Base-by-base conservation (phyloP, 2,329 filamentous ascomycete species). In the Fusarium lyarnte region DNA sequence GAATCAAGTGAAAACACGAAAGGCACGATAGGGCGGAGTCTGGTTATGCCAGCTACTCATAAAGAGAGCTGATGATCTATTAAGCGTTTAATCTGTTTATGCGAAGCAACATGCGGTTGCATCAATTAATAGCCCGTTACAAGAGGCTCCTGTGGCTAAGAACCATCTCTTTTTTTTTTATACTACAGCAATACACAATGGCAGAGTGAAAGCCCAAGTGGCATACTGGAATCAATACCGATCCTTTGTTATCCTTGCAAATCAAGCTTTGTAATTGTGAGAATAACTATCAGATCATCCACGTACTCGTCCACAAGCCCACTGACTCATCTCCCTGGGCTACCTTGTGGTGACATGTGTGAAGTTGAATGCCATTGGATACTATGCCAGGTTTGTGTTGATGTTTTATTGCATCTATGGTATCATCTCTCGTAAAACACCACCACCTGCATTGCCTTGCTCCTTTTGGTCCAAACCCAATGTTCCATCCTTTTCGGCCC, bases 351-450 rank as follows among this genome's bases (percentile, higher is more conserved):
- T 45, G 21, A 36, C 35, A 49, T 54, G 46, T 43, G 25, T 16
- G 19, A 51, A 25, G 55, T 66, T 52, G 31, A 31, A 49, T 57
- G 39, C 52, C 57, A 58, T 36, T 36, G 25, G 29, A 29, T 52
- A 23, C 43, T 62, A 31, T 62, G 58, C 53, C 54, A 45, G 39
- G 54, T 39, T 66, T 61, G 43, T 58, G 66, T 71, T 68, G 68
- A 64, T 69, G 63, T 67, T 73, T 59, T 74, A 57, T 70, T 71
- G 68, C 67, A 33, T 73, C 45, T 74, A 76, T 77, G 76, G 76
- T 77, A 77, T 77, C 76, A 70, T 77, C 76, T 77, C 76, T 77
- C 73, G 67, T 77, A 75, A 77, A 69, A 72, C 70, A 66, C 72
- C 58, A 65, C 70, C 58, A 52, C 74, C 67, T 67, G 52, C 29